Evolutionary conservation across 805 yeast genomes (phyloP), one percentile per base, ranked within the genome.

Genomic region (Kazachstania martiniae): DNA sequence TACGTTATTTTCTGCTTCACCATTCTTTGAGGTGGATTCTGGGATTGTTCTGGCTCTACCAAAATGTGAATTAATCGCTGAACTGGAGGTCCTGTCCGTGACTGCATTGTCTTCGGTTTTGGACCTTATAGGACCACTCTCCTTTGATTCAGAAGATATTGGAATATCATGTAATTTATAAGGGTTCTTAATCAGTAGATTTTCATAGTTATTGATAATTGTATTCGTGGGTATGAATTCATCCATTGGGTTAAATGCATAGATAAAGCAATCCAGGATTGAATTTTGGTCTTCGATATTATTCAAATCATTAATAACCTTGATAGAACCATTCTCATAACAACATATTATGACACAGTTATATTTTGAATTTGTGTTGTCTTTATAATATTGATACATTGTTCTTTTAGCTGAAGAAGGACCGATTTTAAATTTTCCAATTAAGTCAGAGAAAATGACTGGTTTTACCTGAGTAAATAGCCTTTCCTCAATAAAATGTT

Each of bases 161-260:
- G 27, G 23, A 6, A 28, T 23, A n/a, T 34, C 16, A 9, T 31
- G 32, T 8, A 42, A 26, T 15, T 38, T 30, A 27, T 38, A 32
- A 8, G 53, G 47, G 35, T 47, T 49, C 21, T 37, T 38, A 8
- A 49, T 43, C 8, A 42, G 24, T 23, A 43, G 32, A 17, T 36
- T 29, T 15, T 37, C 44, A 14, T 37, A 31, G 22, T 44, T 43
- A 19, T 45, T 43, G 8, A 34, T 19, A 7, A 41, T 34, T 16
- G 13, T 16, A 33, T 45, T 51, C 2, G 43, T 33, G 12, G 56
- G 51, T 9, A 40, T 39, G 29, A 48, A 49, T 21, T 39, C 39
- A 6, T 51, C 48, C 43, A 42, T 49, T 3, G 60, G 57, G 30
- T 47, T 51, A 35, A 55, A 51, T 4, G 53, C 60, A 41, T 53